These are phyloP conservation scores for Lachnellula hyalina DNA, from an alignment of 2,329 filamentous ascomycete genomes.

Conservation along the genomic window DNA sequence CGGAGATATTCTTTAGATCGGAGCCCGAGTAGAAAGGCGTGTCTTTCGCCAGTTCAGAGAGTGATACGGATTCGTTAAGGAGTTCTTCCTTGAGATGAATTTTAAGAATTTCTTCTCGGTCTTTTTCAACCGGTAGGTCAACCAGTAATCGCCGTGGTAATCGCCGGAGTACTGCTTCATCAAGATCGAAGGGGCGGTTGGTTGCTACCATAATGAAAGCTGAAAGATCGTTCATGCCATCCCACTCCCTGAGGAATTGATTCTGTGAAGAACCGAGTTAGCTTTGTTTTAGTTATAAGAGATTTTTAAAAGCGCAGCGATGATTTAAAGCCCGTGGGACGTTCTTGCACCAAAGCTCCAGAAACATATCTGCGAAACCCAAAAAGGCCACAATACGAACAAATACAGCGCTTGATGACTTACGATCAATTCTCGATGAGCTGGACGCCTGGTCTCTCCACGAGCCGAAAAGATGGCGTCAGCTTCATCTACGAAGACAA, in stretches of 20 bases:
- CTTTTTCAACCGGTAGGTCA: constrained; percentile 62
- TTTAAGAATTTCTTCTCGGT: constrained; percentile 62
- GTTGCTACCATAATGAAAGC: constrained; percentile 99
- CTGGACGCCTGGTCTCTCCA: constrained; percentile 59
- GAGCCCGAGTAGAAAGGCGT: constrained; percentile 78
- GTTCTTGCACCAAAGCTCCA: no score
- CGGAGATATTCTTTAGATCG: constrained; percentile 77
- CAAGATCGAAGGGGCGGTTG: constrained; percentile 90
- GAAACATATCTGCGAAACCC: no score
- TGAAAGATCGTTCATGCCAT: constrained; percentile 74
- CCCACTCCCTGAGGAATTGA: constrained; percentile 95
- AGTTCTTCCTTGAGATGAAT: constrained; percentile 67
- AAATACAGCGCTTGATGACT: no score
- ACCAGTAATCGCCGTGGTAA: constrained; percentile 68
- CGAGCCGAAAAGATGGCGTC: constrained; percentile 86
- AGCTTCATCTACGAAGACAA: constrained; percentile 96
- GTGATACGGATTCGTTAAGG: constrained; percentile 54
- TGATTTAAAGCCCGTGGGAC: no score
- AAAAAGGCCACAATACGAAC: no score
- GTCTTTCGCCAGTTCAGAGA: constrained; percentile 56
- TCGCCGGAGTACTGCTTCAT: constrained; percentile 77
- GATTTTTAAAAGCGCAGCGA: no score
- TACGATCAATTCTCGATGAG: constrained; percentile 73
- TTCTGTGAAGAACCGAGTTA: constrained; percentile 41
- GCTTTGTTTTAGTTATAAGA: no score